Conservation (phyloP, 2,329 filamentous ascomycete species). For the Monosporascus sp. region DNA sequence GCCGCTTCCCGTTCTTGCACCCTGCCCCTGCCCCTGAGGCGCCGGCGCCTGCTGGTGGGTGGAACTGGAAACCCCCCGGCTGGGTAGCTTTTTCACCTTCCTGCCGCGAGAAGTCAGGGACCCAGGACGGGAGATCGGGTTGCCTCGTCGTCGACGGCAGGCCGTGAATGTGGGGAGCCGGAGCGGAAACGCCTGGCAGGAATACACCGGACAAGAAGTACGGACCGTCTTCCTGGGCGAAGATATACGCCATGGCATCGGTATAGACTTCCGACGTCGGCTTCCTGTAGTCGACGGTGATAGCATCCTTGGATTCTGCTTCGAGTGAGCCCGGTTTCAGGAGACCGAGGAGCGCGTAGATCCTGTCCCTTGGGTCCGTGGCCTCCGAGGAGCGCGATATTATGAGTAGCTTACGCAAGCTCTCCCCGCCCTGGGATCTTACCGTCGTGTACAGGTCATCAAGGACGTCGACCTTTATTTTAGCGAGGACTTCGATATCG, state of each 20-base stretch:
- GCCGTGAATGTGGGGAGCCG: background rate
- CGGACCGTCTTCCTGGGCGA: constrained; percentile 3
- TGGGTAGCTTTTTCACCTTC: background rate
- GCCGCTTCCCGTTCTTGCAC: constrained; percentile 1
- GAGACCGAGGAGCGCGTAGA: constrained; percentile 5
- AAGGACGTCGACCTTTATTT: constrained; percentile 2
- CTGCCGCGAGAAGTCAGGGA: constrained; percentile 4
- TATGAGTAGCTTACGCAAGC: constrained; percentile 1
- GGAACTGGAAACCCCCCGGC: background rate
- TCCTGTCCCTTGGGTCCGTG: constrained; percentile 6
- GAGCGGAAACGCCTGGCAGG: constrained; percentile 1
- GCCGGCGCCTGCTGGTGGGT: constrained; percentile 2
- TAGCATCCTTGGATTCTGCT: background rate
- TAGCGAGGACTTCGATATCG: background rate
- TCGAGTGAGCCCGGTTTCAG: background rate
- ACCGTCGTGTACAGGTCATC: constrained; percentile 1
- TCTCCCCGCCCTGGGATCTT: constrained; percentile 2
- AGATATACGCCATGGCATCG: constrained; percentile 2
- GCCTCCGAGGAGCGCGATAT: constrained; percentile 4
- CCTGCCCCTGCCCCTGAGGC: constrained; percentile 1
- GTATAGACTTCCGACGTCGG: constrained; percentile 1
- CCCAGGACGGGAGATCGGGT: constrained; percentile 4
- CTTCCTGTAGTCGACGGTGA: constrained; percentile 2
- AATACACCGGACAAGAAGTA: constrained; percentile 1
- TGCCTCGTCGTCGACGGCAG: background rate